Conservation (phyloP, 257 asterid genomes). For the Scutellaria minor region DNA sequence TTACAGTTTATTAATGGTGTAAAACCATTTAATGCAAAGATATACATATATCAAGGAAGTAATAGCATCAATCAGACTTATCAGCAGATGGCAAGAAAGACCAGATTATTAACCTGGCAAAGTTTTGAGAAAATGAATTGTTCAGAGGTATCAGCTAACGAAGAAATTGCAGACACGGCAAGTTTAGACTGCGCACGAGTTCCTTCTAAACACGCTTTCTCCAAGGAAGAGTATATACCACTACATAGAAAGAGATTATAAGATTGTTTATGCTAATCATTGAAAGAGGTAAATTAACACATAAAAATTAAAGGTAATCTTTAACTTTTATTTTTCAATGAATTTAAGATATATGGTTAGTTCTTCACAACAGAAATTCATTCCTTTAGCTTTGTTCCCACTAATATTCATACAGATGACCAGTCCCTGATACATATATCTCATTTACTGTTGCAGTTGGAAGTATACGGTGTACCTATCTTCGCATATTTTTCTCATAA, state of each 20-base stretch:
- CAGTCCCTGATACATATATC: constrained; percentile 13
- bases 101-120: constrained; percentile 63
- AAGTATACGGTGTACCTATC: background rate
- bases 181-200: constrained; percentile 75
- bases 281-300: constrained; percentile 12
- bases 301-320: constrained; percentile 2
- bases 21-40: constrained; percentile 11
- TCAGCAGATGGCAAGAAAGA: constrained; percentile 26
- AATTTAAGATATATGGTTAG: background rate
- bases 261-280: constrained; percentile 27
- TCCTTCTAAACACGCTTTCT: constrained; percentile 77
- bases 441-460: background rate
- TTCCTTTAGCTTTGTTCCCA: background rate
- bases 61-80: constrained; percentile 27
- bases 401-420: constrained; percentile 23
- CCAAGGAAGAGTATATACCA: constrained; percentile 68
- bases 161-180: constrained; percentile 74
- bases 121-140: constrained; percentile 54
- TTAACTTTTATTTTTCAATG: background rate
- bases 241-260: constrained; percentile 48
- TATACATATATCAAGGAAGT: constrained; percentile 19
- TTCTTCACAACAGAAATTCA: constrained; percentile 3
- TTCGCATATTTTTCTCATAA: background rate
- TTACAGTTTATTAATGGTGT: background rate
- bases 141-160: constrained; percentile 58